These are phyloP conservation scores for Saitozyma sp. DNA, from an alignment of 768 basidiomycete genomes.

Conservation along the genomic window DNA sequence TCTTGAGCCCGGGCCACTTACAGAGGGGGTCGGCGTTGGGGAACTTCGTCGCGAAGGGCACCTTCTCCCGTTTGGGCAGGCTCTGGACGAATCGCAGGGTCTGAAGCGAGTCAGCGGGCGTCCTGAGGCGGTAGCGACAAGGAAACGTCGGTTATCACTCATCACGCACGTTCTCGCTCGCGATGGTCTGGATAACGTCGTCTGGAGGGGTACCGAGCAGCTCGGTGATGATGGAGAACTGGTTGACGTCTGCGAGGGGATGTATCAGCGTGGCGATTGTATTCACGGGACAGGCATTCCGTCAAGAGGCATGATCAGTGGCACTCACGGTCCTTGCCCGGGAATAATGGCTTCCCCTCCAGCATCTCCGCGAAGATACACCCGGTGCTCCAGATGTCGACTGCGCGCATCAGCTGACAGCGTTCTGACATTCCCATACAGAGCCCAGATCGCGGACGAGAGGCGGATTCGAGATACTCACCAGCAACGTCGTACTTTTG, in stretches of 20 bases:
- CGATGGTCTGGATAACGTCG: conserved; percentile 99
- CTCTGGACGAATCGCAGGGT: conserved; percentile 98
- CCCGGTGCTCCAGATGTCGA: conserved; percentile 98
- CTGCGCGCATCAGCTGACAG: conserved; percentile 42
- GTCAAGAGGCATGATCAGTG: background rate
- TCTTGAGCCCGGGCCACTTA: conserved; percentile 49
- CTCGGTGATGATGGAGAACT: conserved; percentile 99
- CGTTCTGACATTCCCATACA: too few species aligned
- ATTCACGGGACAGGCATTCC: background rate
- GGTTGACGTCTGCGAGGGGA: conserved; percentile 79
- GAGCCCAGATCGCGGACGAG: too few species aligned
- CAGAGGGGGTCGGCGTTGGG: conserved; percentile 82
- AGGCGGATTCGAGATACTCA: conserved; percentile 27
- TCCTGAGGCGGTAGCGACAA: background rate
- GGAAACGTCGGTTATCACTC: background rate
- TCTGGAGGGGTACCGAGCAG: conserved; percentile 96
- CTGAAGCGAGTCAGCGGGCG: conserved; percentile 54
- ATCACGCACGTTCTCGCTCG: conserved; percentile 83
- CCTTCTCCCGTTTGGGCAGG: conserved; percentile 89
- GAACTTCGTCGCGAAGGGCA: conserved; percentile 93
- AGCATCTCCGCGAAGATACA: conserved; percentile 99
- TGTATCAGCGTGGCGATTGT: background rate
- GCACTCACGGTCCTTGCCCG: conserved; percentile 95
- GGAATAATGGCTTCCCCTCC: conserved; percentile 97
- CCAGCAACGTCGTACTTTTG: conserved; percentile 98